These are phyloP conservation scores for Brassica hybrid DNA, from an alignment of 441 rosid genomes.

Conservation along the genomic window DNA sequence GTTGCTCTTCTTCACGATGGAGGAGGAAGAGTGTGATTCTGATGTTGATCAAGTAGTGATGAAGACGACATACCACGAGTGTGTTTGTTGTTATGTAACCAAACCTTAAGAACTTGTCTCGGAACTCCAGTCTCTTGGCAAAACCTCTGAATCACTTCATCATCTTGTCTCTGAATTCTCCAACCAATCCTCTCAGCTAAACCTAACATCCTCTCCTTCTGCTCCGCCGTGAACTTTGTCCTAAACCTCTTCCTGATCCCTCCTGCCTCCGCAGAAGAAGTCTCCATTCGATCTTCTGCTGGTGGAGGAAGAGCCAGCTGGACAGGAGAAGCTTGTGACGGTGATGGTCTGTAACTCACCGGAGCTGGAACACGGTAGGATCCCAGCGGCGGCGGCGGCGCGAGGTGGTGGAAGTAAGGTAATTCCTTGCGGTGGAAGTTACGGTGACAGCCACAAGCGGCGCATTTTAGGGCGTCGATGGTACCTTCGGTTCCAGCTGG, in stretches of 20 bases:
- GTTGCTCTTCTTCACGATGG: conserved; percentile 40
- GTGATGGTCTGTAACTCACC: conserved; percentile 33
- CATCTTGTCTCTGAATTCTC: no score
- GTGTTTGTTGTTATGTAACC: conserved; percentile 83
- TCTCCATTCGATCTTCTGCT: conserved; percentile 47
- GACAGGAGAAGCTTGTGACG: conserved; percentile 55
- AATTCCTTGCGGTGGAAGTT: conserved; percentile 81
- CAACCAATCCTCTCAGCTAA: no score
- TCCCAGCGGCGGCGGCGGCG: conserved; percentile 70
- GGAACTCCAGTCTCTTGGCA: no score
- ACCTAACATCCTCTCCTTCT: no score
- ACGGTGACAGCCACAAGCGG: conserved; percentile 92
- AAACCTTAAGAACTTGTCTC: conserved; percentile 71
- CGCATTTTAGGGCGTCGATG: conserved; percentile 71
- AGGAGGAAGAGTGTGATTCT: conserved; percentile 14
- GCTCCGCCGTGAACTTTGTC: no score
- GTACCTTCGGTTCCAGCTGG: conserved; percentile 83
- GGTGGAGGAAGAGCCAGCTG: conserved; percentile 54
- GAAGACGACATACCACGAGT: conserved; percentile 63
- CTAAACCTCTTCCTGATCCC: conserved; percentile 57
- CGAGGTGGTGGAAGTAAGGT: conserved; percentile 46
- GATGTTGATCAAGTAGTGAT: conserved; percentile 33
- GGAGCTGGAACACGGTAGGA: conserved; percentile 64
- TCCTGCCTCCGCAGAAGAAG: conserved; percentile 38
- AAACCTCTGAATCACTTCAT: no score